A percentile compares a stretch with the other conserved stretches of the same genome.
These are phyloP conservation scores for Leishmania gerbilli DNA, from an alignment of 208 protist genomes.

Conservation along the genomic window DNA sequence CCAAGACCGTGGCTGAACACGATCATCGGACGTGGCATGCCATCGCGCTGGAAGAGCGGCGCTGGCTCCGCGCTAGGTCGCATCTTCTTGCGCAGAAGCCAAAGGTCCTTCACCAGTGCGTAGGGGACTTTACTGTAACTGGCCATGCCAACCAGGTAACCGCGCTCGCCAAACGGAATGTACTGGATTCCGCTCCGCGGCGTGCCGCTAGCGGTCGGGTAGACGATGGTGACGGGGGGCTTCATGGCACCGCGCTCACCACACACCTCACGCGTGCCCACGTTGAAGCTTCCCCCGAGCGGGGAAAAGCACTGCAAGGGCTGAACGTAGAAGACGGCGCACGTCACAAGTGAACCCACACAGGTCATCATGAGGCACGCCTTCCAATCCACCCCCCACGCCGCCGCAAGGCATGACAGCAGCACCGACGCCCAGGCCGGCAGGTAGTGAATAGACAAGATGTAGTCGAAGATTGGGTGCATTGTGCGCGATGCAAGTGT, in stretches of 20 bases:
- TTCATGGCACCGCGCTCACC: constrained; percentile 22
- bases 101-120: constrained; percentile 56
- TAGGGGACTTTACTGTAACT: constrained; percentile 49
- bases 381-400: constrained; percentile 8
- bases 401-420: constrained; percentile 11
- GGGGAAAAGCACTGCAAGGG: constrained; percentile 53
- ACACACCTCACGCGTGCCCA: constrained; percentile 45
- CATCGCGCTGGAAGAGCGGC: constrained; percentile 41
- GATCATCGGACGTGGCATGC: constrained; percentile 48
- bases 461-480: constrained; percentile 14
- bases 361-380: constrained; percentile 15
- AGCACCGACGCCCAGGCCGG: constrained; percentile 3
- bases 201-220: constrained; percentile 46
- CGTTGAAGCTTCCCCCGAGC: constrained; percentile 53
- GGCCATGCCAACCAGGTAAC: constrained; percentile 65
- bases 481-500: not conserved
- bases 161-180: constrained; percentile 62
- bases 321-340: constrained; percentile 36
- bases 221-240: constrained; percentile 71
- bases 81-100: constrained; percentile 34
- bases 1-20: constrained; percentile 85
- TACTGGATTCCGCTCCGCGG: constrained; percentile 28
- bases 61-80: constrained; percentile 21
- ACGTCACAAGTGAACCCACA: constrained; percentile 6
- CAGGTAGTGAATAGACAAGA: constrained; percentile 29